Evolutionary conservation across 768 basidiomycete species (phyloP), one percentile per base, ranked within the genome.

Genomic region (Lactifluus volemus): DNA sequence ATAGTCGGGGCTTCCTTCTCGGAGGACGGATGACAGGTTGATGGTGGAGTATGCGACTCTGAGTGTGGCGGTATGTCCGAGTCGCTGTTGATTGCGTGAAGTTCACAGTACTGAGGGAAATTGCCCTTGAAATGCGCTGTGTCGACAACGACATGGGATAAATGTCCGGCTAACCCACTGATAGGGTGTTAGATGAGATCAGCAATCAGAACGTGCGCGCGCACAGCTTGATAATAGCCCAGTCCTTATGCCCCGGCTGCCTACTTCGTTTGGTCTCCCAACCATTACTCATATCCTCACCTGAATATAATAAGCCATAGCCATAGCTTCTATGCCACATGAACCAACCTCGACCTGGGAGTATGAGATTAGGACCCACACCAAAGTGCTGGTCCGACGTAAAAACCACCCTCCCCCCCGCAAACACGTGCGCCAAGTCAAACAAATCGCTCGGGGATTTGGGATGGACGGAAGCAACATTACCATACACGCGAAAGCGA

Each of bases 211-310:
- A 5, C 50, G 47, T 15, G 56, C 14, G 14, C 50, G 76, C 89
- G 71, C 69, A 93, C 91, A 99, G 76, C 74, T 86, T 89, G 58
- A 96, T 84, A 60, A 98, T 81, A 5, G 82, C 90, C 90, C 92
- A 98, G 68, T 98, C 95, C 50, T 84, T 89, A 73, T 94, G 93
- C 42, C 81, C 92, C 56, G 80, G 80, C 47, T 75, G 77, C 55
- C 91, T 79, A 68, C 89, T 95, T 63, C 97, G 80, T 71, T 89
- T 92, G 3, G 96, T 98, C 74, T 99, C 97, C 97, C 97, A 99
- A 4, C 97, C 97, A 69, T 97, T 95, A 5, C 94, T 85, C 93
- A 99, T 99, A 68, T 96, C 88, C 70, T 85, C 86, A 30, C 91
- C 81, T 82, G 53, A n/a, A 45, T 10, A 38, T 29, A 25, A 32